These are phyloP conservation scores for Chlamydomonas sp. DNA, from an alignment of 139 green algal genomes.

Conservation along the genomic window DNA sequence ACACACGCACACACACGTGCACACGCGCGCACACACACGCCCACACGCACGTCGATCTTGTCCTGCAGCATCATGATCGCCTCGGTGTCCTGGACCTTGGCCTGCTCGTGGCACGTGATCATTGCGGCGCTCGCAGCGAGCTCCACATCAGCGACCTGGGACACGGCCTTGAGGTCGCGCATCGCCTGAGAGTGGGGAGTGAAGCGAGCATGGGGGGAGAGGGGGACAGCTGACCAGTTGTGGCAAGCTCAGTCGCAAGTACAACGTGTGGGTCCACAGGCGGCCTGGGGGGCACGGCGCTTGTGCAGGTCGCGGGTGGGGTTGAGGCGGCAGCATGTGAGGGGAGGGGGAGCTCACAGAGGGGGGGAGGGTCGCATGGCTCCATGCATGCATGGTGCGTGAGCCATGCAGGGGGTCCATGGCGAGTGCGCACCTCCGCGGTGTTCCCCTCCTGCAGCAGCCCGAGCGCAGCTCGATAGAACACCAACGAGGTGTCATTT, in stretches of 20 bases:
- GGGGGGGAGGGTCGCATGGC: too few relatives aligned
- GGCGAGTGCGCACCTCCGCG: too few relatives aligned
- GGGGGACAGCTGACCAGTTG: background rate
- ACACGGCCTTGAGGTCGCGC: conserved; percentile 42
- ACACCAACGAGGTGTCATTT: conserved; percentile 40
- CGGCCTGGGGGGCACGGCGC: background rate
- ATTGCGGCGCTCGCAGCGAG: conserved; percentile 43
- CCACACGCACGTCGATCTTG: conserved; percentile 37
- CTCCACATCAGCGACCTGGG: conserved; percentile 28
- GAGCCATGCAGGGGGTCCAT: too few relatives aligned
- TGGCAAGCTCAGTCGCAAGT: background rate
- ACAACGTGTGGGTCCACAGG: background rate
- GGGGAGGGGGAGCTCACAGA: too few relatives aligned
- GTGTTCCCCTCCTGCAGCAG: conserved; percentile 43
- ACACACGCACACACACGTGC: background rate
- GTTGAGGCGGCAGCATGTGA: background rate
- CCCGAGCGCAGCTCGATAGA: conserved; percentile 53
- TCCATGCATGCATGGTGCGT: too few relatives aligned
- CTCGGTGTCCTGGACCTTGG: conserved; percentile 51
- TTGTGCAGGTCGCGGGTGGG: background rate
- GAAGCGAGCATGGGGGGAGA: too few relatives aligned
- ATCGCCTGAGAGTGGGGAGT: conserved; percentile 36
- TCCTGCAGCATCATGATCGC: conserved; percentile 39
- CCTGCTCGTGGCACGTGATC: conserved; percentile 45
- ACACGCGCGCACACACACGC: background rate